phyloP scores from a whole-genome alignment of 768 basidiomycete genomes.

The Ephemerocybe angulata region DNA sequence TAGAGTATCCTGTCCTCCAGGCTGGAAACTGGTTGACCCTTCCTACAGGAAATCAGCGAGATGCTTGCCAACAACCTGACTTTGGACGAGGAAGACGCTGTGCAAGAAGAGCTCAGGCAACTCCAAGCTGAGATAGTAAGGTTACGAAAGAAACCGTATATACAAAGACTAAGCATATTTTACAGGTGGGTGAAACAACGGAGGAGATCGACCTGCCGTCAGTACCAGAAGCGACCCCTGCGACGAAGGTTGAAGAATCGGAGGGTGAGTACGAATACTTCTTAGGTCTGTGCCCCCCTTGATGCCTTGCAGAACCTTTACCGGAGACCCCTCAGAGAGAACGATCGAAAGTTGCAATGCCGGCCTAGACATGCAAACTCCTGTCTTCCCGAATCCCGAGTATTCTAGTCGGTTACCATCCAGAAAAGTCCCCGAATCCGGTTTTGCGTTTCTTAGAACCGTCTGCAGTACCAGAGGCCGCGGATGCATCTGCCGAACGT shows the following conservation, averaged over 20 bases:
- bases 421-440: conserved; percentile 90
- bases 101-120: conserved; percentile 74
- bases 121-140: conserved; percentile 65
- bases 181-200: conserved; percentile 30
- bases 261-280: conserved; percentile 26
- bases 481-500: conserved; percentile 31
- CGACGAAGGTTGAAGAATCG: conserved; percentile 13
- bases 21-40: background rate
- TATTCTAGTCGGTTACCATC: conserved; percentile 55
- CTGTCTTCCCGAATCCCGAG: background rate
- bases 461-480: conserved; percentile 23
- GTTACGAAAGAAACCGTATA: conserved; percentile 6
- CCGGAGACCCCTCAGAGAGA: conserved; percentile 15
- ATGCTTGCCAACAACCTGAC: conserved; percentile 80
- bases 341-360: conserved; percentile 29
- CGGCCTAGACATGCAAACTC: conserved; percentile 25
- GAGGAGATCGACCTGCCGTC: conserved; percentile 46
- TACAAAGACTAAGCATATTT: conserved; percentile 4
- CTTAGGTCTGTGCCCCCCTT: background rate
- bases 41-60: conserved; percentile 80
- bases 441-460: conserved; percentile 74
- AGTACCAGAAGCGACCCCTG: conserved; percentile 47
- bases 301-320: background rate
- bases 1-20: conserved; percentile 24
- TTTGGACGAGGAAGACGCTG: conserved; percentile 89